These are phyloP conservation scores for Yarrowia divulgata DNA, from an alignment of 805 yeast species.

Conservation along the genomic window DNA sequence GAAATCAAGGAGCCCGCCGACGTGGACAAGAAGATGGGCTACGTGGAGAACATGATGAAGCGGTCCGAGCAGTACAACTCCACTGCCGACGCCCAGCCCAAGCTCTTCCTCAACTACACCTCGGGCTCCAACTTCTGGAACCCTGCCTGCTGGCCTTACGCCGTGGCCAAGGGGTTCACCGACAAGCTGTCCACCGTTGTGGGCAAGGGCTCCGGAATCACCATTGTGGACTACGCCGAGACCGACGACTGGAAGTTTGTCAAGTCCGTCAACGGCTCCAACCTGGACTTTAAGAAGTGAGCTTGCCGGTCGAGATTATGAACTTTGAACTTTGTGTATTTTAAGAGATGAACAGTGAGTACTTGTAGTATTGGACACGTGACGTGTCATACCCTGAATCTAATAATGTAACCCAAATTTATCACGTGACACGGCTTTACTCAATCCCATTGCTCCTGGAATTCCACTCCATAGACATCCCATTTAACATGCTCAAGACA, in stretches of 20 bases:
- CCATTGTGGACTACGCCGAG: constrained; percentile 73
- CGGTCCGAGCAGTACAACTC: constrained; percentile 60
- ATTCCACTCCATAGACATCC: not conserved
- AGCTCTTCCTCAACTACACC: constrained; percentile 73
- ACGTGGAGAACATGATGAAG: constrained; percentile 62
- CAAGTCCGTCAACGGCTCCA: constrained; percentile 34
- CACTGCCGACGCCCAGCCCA: constrained; percentile 53
- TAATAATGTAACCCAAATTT: too few species aligned
- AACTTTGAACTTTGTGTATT: not conserved
- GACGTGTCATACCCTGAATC: too few species aligned
- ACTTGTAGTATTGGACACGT: too few species aligned
- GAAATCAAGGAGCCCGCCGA: constrained; percentile 63
- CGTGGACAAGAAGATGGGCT: constrained; percentile 62
- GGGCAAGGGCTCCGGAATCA: constrained; percentile 65
- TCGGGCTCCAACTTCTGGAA: constrained; percentile 77
- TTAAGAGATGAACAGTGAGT: not conserved
- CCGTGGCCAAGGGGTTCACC: constrained; percentile 61
- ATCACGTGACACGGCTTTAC: too few species aligned
- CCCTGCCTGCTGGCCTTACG: constrained; percentile 75
- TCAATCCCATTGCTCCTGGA: too few species aligned
- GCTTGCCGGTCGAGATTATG: not conserved
- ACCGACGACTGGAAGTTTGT: constrained; percentile 65
- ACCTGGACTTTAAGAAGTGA: constrained; percentile 38
- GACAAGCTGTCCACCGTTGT: constrained; percentile 42
- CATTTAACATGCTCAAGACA: not conserved